Conservation (phyloP, 495 filamentous ascomycete genomes). For the Podospora tetraspora region DNA sequence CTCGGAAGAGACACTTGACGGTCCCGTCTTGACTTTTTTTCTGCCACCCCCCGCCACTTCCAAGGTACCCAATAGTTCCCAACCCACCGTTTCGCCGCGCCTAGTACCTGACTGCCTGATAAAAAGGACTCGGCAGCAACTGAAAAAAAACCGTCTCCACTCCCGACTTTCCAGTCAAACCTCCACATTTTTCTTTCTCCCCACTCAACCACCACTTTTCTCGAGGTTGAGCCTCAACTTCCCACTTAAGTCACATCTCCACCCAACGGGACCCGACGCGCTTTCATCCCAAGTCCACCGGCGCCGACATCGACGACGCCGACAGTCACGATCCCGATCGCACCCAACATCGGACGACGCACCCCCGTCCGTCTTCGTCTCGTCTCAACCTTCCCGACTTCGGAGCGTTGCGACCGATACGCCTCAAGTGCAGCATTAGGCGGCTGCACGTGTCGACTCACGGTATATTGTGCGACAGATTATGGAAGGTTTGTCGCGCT, state of each 20-base stretch:
- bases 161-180: slow-evolving; percentile 31
- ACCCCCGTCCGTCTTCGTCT: not conserved
- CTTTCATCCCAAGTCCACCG: slow-evolving; percentile 1
- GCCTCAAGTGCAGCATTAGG: slow-evolving; percentile 11
- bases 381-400: not conserved
- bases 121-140: slow-evolving; percentile 29
- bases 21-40: slow-evolving; percentile 22
- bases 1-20: not conserved
- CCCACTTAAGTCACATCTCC: slow-evolving; percentile 29
- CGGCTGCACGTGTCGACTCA: slow-evolving; percentile 22
- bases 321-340: slow-evolving; percentile 5
- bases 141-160: slow-evolving; percentile 28
- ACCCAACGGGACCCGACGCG: slow-evolving; percentile 19
- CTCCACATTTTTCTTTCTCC: slow-evolving; percentile 36
- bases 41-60: slow-evolving; percentile 16
- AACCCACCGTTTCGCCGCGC: slow-evolving; percentile 22
- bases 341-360: not conserved
- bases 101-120: slow-evolving; percentile 22
- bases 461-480: slow-evolving; percentile 33
- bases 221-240: slow-evolving; percentile 33
- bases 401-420: slow-evolving; percentile 9
- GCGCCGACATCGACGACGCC: slow-evolving; percentile 11
- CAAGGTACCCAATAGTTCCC: slow-evolving; percentile 21
- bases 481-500: slow-evolving; percentile 36
- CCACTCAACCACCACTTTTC: slow-evolving; percentile 30